A percentile compares a stretch with the other conserved stretches of the same genome.
phyloP scores from a whole-genome alignment of 2,329 filamentous ascomycete species.

The Scorias spongiosa region DNA sequence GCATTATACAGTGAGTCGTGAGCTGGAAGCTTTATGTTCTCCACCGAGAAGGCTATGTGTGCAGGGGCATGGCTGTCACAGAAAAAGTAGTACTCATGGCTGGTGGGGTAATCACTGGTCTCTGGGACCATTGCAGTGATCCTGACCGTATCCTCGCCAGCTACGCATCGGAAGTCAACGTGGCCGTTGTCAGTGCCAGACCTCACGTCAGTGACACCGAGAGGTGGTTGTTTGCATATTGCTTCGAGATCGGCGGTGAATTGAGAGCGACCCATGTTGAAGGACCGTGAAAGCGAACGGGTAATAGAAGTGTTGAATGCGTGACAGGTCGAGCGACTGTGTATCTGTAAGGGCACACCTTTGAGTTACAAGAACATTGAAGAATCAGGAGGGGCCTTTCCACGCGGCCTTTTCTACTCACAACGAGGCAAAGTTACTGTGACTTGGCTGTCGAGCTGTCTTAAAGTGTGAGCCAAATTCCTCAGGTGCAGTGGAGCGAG shows the following conservation, averaged over 20 bases:
- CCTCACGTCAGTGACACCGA: slow-evolving; percentile 39
- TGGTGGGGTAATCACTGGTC: slow-evolving; percentile 43
- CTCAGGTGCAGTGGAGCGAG: too few species aligned
- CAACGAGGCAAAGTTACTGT: too few species aligned
- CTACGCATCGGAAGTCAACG: slow-evolving; percentile 45
- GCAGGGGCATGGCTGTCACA: slow-evolving; percentile 33
- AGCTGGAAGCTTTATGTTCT: slow-evolving; percentile 28
- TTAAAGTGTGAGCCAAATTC: too few species aligned
- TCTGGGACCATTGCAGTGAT: slow-evolving; percentile 33
- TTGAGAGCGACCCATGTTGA: slow-evolving; percentile 47
- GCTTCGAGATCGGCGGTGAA: slow-evolving; percentile 46
- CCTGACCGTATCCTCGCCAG: slow-evolving; percentile 13
- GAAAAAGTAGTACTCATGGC: slow-evolving; percentile 43
- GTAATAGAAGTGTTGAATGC: too few species aligned
- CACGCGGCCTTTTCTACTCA: too few species aligned
- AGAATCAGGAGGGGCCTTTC: too few species aligned
- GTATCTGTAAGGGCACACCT: too few species aligned
- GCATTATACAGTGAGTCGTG: slow-evolving; percentile 34
- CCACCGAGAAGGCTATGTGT: slow-evolving; percentile 28
- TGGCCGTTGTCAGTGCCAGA: slow-evolving; percentile 58
- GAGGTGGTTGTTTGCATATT: slow-evolving; percentile 24
- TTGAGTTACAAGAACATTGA: too few species aligned
- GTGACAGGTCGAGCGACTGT: too few species aligned
- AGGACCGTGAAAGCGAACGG: too few species aligned
- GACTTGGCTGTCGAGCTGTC: too few species aligned